These are phyloP conservation scores for Yueomyces sinensis DNA, from an alignment of 805 yeast genomes.

Conservation along the genomic window DNA sequence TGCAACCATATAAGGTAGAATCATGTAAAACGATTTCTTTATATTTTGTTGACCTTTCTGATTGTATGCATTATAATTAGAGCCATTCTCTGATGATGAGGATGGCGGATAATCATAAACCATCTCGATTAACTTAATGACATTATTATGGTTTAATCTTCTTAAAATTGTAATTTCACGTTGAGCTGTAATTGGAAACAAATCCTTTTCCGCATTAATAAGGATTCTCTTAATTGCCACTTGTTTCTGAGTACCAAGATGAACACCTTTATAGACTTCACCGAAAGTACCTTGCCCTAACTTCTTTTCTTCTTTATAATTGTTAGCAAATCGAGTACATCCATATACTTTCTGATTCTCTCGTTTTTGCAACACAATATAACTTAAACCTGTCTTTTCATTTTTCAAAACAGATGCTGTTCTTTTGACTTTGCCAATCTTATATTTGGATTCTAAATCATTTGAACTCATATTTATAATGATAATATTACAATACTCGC, in stretches of 20 bases:
- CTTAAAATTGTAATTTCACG: slow-evolving; percentile 81
- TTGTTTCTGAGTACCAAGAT: slow-evolving; percentile 31
- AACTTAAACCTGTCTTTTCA: slow-evolving; percentile 14
- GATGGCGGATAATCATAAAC: slow-evolving; percentile 37
- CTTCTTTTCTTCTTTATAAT: slow-evolving; percentile 28
- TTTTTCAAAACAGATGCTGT: slow-evolving; percentile 20
- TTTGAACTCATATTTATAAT: no score
- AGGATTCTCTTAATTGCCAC: slow-evolving; percentile 85
- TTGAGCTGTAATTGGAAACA: slow-evolving; percentile 89
- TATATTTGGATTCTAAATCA: slow-evolving; percentile 21
- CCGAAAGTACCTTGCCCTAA: slow-evolving; percentile 85
- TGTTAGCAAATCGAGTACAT: slow-evolving; percentile 18
- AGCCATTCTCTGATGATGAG: slow-evolving; percentile 2
- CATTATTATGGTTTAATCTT: slow-evolving; percentile 51
- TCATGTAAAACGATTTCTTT: slow-evolving; percentile 54
- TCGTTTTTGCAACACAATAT: slow-evolving; percentile 15
- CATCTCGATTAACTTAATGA: slow-evolving; percentile 70
- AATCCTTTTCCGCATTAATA: slow-evolving; percentile 33
- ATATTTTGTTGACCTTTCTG: slow-evolving; percentile 4
- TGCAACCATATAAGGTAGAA: slow-evolving; percentile 82
- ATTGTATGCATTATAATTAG: slow-evolving; percentile 1
- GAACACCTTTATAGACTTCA: slow-evolving; percentile 69
- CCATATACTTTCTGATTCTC: slow-evolving; percentile 20
- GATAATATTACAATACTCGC: no score
- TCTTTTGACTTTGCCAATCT: slow-evolving; percentile 24